Evolutionary conservation across 306 rosid genomes (phyloP), one percentile per base, ranked within the genome.

Genomic region (Trifolium repens): DNA sequence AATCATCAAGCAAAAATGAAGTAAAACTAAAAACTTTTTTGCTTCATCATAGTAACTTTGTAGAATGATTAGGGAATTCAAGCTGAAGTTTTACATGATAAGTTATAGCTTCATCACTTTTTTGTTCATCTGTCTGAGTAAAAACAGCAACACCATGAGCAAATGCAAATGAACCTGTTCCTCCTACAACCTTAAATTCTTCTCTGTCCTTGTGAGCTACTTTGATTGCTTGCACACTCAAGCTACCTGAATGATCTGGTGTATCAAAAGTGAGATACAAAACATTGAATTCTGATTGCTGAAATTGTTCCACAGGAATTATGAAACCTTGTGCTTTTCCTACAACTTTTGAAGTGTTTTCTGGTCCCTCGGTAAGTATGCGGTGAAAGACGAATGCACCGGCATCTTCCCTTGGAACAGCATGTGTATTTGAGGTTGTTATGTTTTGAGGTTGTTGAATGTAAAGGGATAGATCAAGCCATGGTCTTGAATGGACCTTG

Each of bases 121-220:
- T 46, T 12, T 64, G 54, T 14, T 8, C 16, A 32, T 76, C 73
- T 1, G 86, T 84, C 63, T 77, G 85, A 35, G 83, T 80, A 43
- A 94, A 87, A 67, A 84, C 71, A 0, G 92, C 97, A 3, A 87
- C 14, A 53, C 98, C 98, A 24, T 89, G 90, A 26, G 96, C 97
- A 87, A 94, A 92, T 5, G 99, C 97, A 81, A 94, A 91, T 1
- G 89, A 90, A 24, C 96, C 96, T 11, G 96, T 90, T 39, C 99
- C 99, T 7, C 97, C 97, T 3, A 92, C 83, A 16, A 94, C 93
- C 1, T 73, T 81, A 44, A 89, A 86, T 43, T 84, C 83, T 39
- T 86, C 82, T 35, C 8, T 60, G 63, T 79, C 83, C 34, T 82
- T 64, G n/a, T 76, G 79, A 4, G 79, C 78, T 12, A 61, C 77